Base-by-base conservation (phyloP, 1,139 yeast species). In the Magnusiomyces suaveolens region DNA sequence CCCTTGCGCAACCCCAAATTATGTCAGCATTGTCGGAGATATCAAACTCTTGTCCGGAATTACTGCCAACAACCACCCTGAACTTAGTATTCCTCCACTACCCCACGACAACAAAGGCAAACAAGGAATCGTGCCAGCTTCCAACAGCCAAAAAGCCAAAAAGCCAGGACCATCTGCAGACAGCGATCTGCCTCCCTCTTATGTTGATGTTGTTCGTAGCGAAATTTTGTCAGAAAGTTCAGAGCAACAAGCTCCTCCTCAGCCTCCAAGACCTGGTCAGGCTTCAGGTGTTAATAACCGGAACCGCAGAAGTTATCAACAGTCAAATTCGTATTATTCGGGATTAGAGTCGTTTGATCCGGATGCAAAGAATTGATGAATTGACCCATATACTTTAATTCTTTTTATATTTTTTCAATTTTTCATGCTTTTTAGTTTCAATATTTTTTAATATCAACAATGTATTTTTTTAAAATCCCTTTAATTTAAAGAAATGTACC, bases 1-100 rank as follows among this genome's bases (percentile, higher is more conserved):
- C 32, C 25, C 16, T 16, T 16, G 48, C 24, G 18, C 43, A 2
- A 8, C 60, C 32, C 60, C 53, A 4, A 64, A 63, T 48, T 58
- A 60, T 49, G 66, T 60, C 2, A 51, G 60, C 12, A 54, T 64
- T 24, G 39, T 55, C 21, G 46, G 60, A 21, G 62, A 62, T 39
- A 54, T 61, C 18, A 46, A 41, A 3, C 57, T 64, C 21, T 54
- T 60, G 26, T 62, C 66, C 2, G 67, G 66, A 4, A 29, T 29
- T 29, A 8, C 36, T 29, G 36, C 6, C 6, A 29, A 49, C 52
- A 26, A 29, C 8, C 23, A 46, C 2, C 18, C 32, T 3, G 33
- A 29, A 23, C 14, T 8, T 43, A n/a, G 6, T 10, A 25, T n/a
- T 23, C 12, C n/a, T 25, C 18, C 23, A 6, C 23, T 44, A n/a